These are phyloP conservation scores for Durotheca rogersii DNA, from an alignment of 495 filamentous ascomycete species.

Conservation along the genomic window DNA sequence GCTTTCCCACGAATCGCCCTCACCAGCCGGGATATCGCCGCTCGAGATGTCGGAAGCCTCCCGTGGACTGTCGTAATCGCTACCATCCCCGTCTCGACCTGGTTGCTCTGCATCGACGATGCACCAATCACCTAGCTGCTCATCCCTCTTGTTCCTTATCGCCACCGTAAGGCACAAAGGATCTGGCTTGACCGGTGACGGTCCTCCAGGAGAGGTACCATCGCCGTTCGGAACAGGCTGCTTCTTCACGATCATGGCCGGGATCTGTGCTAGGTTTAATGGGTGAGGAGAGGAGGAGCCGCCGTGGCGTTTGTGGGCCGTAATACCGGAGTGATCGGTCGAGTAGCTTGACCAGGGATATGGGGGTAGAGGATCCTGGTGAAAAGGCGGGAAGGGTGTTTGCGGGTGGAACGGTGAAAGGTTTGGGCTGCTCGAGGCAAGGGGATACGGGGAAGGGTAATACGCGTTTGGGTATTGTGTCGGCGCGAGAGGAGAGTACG, in stretches of 20 bases:
- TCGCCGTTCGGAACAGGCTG: not conserved
- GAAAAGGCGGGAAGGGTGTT: not conserved
- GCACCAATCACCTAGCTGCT: slow-evolving; percentile 1
- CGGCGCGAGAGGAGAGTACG: slow-evolving; percentile 14
- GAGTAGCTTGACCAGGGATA: not conserved
- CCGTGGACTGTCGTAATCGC: not conserved
- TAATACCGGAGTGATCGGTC: not conserved
- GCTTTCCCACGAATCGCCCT: not conserved
- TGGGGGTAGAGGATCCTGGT: not conserved
- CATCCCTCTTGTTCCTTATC: not conserved
- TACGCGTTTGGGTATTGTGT: slow-evolving; percentile 6
- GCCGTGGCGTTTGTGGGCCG: not conserved
- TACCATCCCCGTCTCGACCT: not conserved
- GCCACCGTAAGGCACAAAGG: not conserved
- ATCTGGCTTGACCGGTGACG: not conserved
- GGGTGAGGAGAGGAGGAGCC: not conserved
- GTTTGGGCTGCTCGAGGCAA: not conserved
- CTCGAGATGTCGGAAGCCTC: not conserved
- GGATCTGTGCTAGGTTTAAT: not conserved
- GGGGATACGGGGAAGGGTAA: not conserved
- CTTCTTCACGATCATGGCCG: slow-evolving; percentile 3
- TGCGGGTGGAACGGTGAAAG: slow-evolving; percentile 1
- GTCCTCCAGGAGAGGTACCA: not conserved
- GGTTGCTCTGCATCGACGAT: not conserved
- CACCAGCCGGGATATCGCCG: not conserved